Evolutionary conservation across 306 rosid species (phyloP).

Genomic region (Prunus dulcis): DNA sequence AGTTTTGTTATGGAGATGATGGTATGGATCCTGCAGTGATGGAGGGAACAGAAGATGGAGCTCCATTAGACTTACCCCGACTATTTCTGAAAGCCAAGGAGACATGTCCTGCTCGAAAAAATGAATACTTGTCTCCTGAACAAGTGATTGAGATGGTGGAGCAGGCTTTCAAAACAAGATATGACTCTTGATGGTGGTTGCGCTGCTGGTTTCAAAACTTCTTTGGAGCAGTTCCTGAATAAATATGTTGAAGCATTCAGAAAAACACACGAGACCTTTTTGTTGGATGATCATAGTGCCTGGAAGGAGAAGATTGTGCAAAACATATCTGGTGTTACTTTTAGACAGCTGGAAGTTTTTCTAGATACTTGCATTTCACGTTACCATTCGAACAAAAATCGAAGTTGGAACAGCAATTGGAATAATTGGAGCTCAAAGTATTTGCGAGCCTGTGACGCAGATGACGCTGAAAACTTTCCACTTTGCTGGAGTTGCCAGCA

Average conservation of each 20-base stretch:
- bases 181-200: slow-evolving; percentile 53
- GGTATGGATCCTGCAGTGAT: slow-evolving; percentile 93
- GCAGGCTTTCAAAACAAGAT: slow-evolving; percentile 54
- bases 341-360: slow-evolving; percentile 80
- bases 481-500: slow-evolving; percentile 99
- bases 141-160: slow-evolving; percentile 47
- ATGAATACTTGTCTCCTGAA: slow-evolving; percentile 56
- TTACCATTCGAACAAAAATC: slow-evolving; percentile 60
- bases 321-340: slow-evolving; percentile 60
- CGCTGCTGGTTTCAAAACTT: slow-evolving; percentile 45
- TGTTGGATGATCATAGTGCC: slow-evolving; percentile 16
- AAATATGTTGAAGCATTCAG: slow-evolving; percentile 32
- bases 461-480: slow-evolving; percentile 95
- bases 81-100: slow-evolving; percentile 78
- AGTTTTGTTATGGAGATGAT: slow-evolving; percentile 90
- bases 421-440: slow-evolving; percentile 96
- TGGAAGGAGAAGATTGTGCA: slow-evolving; percentile 42
- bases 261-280: slow-evolving; percentile 25
- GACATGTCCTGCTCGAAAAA: slow-evolving; percentile 54
- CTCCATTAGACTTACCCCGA: slow-evolving; percentile 78
- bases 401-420: slow-evolving; percentile 96
- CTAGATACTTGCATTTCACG: slow-evolving; percentile 77
- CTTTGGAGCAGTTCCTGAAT: slow-evolving; percentile 54
- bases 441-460: slow-evolving; percentile 98
- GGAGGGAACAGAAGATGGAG: slow-evolving; percentile 78